phyloP scores from a whole-genome alignment of 306 rosid species.

The Quercus ilex region DNA sequence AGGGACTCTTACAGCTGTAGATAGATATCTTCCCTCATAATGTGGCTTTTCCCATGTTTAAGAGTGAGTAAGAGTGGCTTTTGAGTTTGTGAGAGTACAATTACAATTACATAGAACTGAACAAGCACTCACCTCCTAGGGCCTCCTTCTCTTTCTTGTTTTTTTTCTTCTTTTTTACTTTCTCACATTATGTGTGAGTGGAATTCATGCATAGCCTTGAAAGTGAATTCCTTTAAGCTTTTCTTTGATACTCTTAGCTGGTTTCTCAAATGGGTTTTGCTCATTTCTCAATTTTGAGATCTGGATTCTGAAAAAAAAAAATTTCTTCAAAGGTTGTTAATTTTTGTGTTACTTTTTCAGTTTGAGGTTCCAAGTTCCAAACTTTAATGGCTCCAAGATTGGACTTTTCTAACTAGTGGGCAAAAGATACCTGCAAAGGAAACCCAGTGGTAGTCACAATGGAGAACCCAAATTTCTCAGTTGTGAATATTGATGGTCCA shows the following conservation, averaged over 20 bases:
- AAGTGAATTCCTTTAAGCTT: slow-evolving; percentile 30
- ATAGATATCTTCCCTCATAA: slow-evolving; percentile 73
- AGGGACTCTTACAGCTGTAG: slow-evolving; percentile 58
- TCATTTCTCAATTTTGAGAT: slow-evolving; percentile 44
- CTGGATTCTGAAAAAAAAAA: slow-evolving; percentile 28
- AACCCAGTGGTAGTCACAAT: slow-evolving; percentile 85
- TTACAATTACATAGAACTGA: too few species aligned
- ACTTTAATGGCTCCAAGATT: slow-evolving; percentile 67
- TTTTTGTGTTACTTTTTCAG: neutral
- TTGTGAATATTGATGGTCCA: slow-evolving; percentile 75
- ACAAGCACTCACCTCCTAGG: slow-evolving; percentile 19
- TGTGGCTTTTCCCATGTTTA: slow-evolving; percentile 57
- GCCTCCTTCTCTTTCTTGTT: slow-evolving; percentile 16
- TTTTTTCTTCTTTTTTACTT: neutral
- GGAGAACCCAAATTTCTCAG: slow-evolving; percentile 83
- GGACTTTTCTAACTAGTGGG: slow-evolving; percentile 69
- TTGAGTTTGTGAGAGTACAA: slow-evolving; percentile 30
- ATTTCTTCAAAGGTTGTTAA: slow-evolving; percentile 8
- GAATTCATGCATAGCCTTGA: slow-evolving; percentile 30
- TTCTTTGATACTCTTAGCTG: slow-evolving; percentile 4
- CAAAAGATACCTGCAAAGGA: slow-evolving; percentile 52
- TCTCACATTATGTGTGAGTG: slow-evolving; percentile 37
- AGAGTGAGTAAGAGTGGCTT: slow-evolving; percentile 16
- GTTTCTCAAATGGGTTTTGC: slow-evolving; percentile 30
- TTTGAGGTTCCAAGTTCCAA: slow-evolving; percentile 8